Conservation (phyloP, 257 asterid species). For the Solanum chmielewskii region DNA sequence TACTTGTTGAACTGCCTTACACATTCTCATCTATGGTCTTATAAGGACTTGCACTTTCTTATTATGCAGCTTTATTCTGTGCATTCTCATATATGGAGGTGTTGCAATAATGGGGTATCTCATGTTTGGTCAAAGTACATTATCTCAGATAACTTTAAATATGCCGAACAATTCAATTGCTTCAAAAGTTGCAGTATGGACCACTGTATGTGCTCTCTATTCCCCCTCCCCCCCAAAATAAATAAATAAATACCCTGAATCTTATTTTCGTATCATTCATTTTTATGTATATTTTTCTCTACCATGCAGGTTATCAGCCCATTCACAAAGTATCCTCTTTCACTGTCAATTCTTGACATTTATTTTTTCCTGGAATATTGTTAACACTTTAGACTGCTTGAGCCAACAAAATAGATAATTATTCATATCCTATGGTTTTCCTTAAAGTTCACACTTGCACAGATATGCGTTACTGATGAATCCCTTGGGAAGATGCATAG, state of each 20-base stretch:
- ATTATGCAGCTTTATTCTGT: conserved; percentile 49
- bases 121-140: conserved; percentile 63
- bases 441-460: conserved; percentile 27
- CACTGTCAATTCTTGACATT: background rate
- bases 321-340: conserved; percentile 73
- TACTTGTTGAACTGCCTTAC: background rate
- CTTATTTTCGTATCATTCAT: background rate
- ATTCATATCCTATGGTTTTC: conserved; percentile 10
- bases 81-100: conserved; percentile 56
- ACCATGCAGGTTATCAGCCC: conserved; percentile 71
- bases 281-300: background rate
- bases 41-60: background rate
- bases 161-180: conserved; percentile 47
- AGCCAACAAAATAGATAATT: background rate
- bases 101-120: conserved; percentile 64
- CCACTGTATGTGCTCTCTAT: conserved; percentile 40
- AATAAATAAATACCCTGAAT: background rate
- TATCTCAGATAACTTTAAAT: conserved; percentile 72
- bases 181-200: conserved; percentile 70
- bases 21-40: background rate
- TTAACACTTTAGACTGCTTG: background rate
- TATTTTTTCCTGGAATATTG: background rate
- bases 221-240: background rate
- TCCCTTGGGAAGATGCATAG: conserved; percentile 65
- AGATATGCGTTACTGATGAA: conserved; percentile 73